A percentile compares a stretch with the other conserved stretches of the same genome.
These are phyloP conservation scores for Raphanus sativus DNA, from an alignment of 345 rosid species.

Conservation along the genomic window DNA sequence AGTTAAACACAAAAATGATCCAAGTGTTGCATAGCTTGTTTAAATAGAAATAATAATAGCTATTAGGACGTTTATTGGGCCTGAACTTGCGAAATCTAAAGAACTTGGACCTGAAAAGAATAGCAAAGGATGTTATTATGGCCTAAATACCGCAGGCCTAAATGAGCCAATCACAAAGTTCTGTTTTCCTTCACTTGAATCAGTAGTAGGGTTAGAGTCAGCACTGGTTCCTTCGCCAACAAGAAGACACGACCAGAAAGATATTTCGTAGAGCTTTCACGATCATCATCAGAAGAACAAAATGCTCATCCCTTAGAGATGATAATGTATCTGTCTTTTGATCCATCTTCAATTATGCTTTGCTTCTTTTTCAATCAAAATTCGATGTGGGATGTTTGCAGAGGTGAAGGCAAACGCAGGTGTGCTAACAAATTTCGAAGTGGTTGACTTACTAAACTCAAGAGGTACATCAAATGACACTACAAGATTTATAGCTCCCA, in stretches of 20 bases:
- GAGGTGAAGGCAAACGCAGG: constrained; percentile 70
- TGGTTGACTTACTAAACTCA: constrained; percentile 59
- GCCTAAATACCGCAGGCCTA: neutral
- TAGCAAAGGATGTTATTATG: neutral
- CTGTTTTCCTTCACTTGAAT: neutral
- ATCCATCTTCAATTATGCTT: neutral
- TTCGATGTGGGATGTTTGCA: constrained; percentile 33
- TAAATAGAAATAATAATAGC: neutral
- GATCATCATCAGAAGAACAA: neutral
- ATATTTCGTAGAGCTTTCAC: neutral
- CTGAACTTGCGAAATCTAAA: neutral
- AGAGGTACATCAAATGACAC: constrained; percentile 74
- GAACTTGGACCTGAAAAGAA: neutral
- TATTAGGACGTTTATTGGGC: neutral
- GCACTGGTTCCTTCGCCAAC: neutral
- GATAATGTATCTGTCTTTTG: constrained; percentile 19
- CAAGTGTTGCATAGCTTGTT: neutral
- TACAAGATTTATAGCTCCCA: constrained; percentile 61
- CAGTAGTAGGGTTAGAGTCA: neutral
- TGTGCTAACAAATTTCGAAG: constrained; percentile 72
- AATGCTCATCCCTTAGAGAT: constrained; percentile 9
- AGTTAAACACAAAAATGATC: neutral
- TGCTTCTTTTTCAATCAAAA: neutral
- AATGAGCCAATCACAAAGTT: neutral
- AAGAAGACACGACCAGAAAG: neutral